These are phyloP conservation scores for Daedaleopsis sinensis DNA, from an alignment of 768 basidiomycete genomes.

Conservation along the genomic window DNA sequence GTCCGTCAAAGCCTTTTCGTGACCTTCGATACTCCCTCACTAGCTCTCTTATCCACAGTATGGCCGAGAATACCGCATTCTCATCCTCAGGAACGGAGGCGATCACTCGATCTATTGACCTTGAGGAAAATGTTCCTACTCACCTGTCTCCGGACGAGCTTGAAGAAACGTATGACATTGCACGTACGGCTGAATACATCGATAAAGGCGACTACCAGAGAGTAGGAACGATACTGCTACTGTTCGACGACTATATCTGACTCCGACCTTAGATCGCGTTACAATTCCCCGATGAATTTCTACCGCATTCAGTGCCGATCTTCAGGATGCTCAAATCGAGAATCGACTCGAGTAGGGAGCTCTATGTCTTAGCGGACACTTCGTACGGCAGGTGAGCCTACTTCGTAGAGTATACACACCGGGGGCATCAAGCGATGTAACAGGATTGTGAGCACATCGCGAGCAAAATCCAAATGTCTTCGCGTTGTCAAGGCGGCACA, in stretches of 20 bases:
- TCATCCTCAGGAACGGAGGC: slow-evolving; percentile 64
- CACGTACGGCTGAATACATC: slow-evolving; percentile 65
- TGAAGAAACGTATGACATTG: slow-evolving; percentile 75
- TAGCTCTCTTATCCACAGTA: neutral
- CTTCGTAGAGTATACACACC: too few species aligned
- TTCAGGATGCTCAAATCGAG: slow-evolving; percentile 64
- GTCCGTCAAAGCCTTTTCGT: neutral
- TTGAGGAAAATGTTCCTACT: slow-evolving; percentile 35
- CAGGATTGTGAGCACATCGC: neutral
- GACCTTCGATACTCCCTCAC: neutral
- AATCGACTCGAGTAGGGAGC: slow-evolving; percentile 52
- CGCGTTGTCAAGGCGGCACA: neutral
- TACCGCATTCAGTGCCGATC: slow-evolving; percentile 85
- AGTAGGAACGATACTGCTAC: slow-evolving; percentile 42
- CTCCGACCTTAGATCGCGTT: slow-evolving; percentile 67
- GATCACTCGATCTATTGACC: slow-evolving; percentile 57
- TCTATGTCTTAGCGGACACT: slow-evolving; percentile 95
- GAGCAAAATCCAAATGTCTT: neutral
- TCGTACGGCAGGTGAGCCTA: slow-evolving; percentile 92
- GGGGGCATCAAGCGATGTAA: neutral
- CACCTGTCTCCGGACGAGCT: slow-evolving; percentile 44
- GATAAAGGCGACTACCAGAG: slow-evolving; percentile 65
- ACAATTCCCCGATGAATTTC: slow-evolving; percentile 94
- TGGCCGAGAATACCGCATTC: slow-evolving; percentile 41
- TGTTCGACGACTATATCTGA: neutral